Base-by-base conservation (phyloP, 148 eudicot species). In the Camellia japonica region DNA sequence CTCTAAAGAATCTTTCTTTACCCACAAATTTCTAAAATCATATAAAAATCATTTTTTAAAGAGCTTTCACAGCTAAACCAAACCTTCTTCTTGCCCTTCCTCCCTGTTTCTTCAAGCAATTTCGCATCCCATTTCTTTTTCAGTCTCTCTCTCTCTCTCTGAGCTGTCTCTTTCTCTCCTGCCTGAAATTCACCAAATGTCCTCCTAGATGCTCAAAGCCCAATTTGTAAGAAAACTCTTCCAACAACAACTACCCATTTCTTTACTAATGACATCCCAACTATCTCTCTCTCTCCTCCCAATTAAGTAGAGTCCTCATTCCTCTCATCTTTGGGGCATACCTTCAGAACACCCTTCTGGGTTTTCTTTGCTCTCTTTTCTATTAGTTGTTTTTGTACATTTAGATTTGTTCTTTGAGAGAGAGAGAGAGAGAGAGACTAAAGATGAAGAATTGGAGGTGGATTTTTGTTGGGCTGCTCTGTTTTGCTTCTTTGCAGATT, bases 91-190 rank as follows among this genome's bases (percentile, higher is more conserved):
- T 44, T 43, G 44, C 55, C 18, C 72, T 62, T 19, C 72, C 20
- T 79, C 78, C 79, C 87, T 61, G 80, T 85, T 82, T 80, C 83
- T 85, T 79, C 75, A 85, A 85, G 87, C 87, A 82, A 68, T 79
- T 60, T 23, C 74, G 43, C 73, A 49, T 49, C 52, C 52, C 52
- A 7, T 49, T 49, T 49, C 52, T 49, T 49, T 49, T 49, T 49
- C 52, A 3, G 0, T 5, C 61, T 23, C 30, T 23, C 30, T 5
- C 61, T 71, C 81, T 47, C 47, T 71, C 30, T 54, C 10, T 64
- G 13, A 62, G 42, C 75, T 79, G 75, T 79, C 81, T 59, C 52
- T 79, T 69, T 69, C 68, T 70, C 75, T 70, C 60, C 75, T 59
- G 20, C 70, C 61, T 77, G 44, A 64, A 61, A 23, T 23, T 0